A percentile compares a stretch with the other conserved stretches of the same genome.
phyloP scores from a whole-genome alignment of 2,329 filamentous ascomycete species.

The Claviceps africana region DNA sequence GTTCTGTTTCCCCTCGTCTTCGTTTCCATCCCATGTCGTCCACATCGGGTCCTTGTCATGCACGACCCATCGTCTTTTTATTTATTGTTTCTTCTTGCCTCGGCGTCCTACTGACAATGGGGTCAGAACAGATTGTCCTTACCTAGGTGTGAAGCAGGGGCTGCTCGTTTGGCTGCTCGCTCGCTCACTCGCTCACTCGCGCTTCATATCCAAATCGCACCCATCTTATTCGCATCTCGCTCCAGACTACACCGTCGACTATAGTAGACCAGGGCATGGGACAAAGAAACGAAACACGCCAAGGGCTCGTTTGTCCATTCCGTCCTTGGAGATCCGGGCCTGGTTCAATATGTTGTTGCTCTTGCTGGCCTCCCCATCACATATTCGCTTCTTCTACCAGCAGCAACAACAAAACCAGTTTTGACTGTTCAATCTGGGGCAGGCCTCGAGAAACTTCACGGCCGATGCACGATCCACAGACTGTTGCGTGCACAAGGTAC shows the following conservation, averaged over 20 bases:
- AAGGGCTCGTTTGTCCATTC: too few species aligned
- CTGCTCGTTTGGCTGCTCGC: too few species aligned
- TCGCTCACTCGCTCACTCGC: too few species aligned
- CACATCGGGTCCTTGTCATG: not conserved
- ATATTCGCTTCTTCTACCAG: not conserved
- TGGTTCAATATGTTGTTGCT: not conserved
- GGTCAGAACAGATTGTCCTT: too few species aligned
- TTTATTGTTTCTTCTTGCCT: not conserved
- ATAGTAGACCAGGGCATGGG: not conserved
- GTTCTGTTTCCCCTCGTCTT: conserved; percentile 4
- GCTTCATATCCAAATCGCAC: too few species aligned
- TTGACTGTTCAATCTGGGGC: not conserved
- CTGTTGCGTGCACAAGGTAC: not conserved
- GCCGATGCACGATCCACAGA: not conserved
- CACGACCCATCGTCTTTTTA: not conserved
- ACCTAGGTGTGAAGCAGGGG: too few species aligned
- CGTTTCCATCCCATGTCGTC: conserved; percentile 1
- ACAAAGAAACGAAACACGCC: not conserved
- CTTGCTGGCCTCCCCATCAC: not conserved
- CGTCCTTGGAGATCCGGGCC: not conserved
- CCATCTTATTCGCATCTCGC: not conserved
- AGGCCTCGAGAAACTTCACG: not conserved
- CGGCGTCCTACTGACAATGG: not conserved
- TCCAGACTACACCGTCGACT: not conserved
- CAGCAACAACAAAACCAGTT: not conserved